phyloP scores from a whole-genome alignment of 192 early-diverging fungal genomes.

The Spizellomyces punctatus region DNA sequence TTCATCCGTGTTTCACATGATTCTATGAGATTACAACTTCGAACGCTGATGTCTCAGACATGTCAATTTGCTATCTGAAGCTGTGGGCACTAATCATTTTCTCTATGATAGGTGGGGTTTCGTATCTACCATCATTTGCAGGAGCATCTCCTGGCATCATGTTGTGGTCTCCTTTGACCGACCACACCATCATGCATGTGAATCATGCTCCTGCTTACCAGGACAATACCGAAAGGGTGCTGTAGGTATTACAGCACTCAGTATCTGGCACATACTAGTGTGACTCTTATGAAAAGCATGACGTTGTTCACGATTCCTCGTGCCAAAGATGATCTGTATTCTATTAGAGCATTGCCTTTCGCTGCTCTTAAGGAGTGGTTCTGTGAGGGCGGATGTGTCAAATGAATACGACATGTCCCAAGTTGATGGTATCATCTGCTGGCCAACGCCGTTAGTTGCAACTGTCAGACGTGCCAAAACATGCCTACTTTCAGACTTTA shows the following conservation, averaged over 20 bases:
- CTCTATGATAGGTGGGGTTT: too few species aligned
- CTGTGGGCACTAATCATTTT: too few species aligned
- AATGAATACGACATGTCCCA: not conserved
- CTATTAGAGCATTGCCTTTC: conserved; percentile 3
- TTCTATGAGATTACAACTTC: too few species aligned
- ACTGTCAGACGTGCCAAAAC: too few species aligned
- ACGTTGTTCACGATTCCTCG: conserved; percentile 4
- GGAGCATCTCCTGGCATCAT: not conserved
- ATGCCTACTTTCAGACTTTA: too few species aligned
- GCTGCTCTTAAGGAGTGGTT: not conserved
- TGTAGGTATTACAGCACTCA: not conserved
- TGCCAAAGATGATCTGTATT: not conserved
- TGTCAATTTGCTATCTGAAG: too few species aligned
- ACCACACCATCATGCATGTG: not conserved
- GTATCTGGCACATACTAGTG: not conserved
- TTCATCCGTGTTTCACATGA: not conserved
- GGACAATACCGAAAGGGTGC: too few species aligned
- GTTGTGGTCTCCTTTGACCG: not conserved
- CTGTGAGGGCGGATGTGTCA: not conserved
- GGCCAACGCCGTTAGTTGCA: too few species aligned
- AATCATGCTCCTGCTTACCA: not conserved
- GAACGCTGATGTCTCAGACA: too few species aligned
- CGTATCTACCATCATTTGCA: too few species aligned
- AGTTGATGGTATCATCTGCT: not conserved
- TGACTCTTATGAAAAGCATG: not conserved